A percentile compares a stretch with the other conserved stretches of the same genome.
Conservation (phyloP, 768 basidiomycete genomes). For the Ramaria rubella region DNA sequence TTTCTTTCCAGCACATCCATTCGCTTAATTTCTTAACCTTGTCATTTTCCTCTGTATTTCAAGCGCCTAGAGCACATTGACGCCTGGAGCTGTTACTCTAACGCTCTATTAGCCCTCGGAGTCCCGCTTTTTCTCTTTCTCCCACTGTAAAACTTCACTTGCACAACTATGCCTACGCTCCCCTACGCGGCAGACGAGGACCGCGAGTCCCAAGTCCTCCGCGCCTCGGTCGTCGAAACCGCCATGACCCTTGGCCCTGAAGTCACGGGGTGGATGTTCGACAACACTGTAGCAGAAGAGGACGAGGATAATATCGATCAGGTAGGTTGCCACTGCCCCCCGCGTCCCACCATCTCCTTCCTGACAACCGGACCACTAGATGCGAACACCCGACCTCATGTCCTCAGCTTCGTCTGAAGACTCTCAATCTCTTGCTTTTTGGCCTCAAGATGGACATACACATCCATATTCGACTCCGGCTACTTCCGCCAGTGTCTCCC, state of each 20-base stretch:
- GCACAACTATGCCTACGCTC: background rate
- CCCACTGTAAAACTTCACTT: too few relatives aligned
- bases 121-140: too few relatives aligned
- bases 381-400: background rate
- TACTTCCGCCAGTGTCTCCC: too few relatives aligned
- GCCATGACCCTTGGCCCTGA: background rate
- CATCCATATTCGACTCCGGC: background rate
- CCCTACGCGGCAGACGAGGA: background rate
- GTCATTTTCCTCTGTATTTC: too few relatives aligned
- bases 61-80: too few relatives aligned
- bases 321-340: background rate
- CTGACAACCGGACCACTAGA: background rate
- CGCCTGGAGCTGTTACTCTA: too few relatives aligned
- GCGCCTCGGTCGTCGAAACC: slow-evolving; percentile 4
- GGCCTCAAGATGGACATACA: background rate
- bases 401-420: background rate
- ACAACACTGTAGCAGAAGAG: background rate
- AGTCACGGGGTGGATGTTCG: slow-evolving; percentile 2
- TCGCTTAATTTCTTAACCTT: too few relatives aligned
- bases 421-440: background rate
- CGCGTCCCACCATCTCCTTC: background rate
- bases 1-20: too few relatives aligned
- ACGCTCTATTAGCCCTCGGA: too few relatives aligned
- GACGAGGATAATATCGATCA: background rate
- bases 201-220: background rate